Evolutionary conservation across 768 basidiomycete genomes (phyloP).

Genomic region (Macrolepiota dolichaula): DNA sequence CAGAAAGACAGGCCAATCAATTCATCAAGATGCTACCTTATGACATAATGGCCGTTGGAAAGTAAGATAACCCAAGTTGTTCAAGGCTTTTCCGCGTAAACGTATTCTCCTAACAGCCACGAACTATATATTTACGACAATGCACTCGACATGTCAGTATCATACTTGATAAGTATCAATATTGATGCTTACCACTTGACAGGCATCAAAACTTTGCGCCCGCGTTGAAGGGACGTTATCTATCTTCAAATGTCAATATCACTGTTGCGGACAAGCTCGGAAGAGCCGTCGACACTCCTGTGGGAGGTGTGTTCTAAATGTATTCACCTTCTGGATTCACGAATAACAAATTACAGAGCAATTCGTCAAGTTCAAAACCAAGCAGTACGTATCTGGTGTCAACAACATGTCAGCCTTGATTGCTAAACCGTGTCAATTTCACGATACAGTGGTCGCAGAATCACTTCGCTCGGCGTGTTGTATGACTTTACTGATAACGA

Average conservation of each 20-base stretch:
- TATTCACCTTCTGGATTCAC: not conserved
- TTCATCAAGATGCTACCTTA: conserved; percentile 74
- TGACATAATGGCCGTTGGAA: conserved; percentile 83
- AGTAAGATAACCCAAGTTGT: conserved; percentile 40
- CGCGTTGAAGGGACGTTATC: conserved; percentile 64
- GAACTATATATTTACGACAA: conserved; percentile 76
- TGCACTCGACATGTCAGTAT: conserved; percentile 59
- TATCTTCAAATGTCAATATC: conserved; percentile 87
- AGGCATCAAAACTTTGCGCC: conserved; percentile 68
- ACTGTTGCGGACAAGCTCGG: conserved; percentile 50
- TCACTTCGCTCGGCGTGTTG: conserved; percentile 80
- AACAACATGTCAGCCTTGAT: not conserved
- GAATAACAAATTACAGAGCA: conserved; percentile 36
- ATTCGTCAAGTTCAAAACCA: conserved; percentile 70
- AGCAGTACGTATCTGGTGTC: conserved; percentile 38
- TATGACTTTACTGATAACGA: conserved; percentile 75
- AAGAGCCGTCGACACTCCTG: conserved; percentile 30
- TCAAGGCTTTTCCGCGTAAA: not conserved
- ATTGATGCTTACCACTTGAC: not conserved
- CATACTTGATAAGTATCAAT: not conserved
- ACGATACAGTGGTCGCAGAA: conserved; percentile 50
- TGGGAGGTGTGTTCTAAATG: conserved; percentile 29
- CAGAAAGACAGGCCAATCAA: conserved; percentile 54
- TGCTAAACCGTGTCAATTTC: not conserved
- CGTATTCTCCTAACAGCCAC: conserved; percentile 43